A percentile compares a stretch with the other conserved stretches of the same genome.
phyloP scores from a whole-genome alignment of 495 filamentous ascomycete genomes.

The Tuber melanosporum region DNA sequence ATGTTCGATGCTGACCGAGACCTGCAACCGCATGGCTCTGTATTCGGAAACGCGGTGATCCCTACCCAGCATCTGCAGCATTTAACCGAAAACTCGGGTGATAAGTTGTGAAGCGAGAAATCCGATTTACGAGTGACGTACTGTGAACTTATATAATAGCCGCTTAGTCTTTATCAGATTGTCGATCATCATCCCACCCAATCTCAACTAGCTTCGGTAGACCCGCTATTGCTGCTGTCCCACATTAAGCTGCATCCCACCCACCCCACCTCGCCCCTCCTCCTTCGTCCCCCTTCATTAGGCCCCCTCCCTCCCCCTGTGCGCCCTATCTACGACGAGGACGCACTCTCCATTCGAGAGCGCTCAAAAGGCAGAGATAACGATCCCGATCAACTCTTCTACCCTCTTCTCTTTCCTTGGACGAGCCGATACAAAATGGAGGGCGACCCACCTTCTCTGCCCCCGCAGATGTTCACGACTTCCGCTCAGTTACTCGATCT shows the following conservation, averaged over 20 bases:
- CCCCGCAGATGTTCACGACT: slow-evolving; percentile 95
- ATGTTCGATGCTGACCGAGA: neutral
- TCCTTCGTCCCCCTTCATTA: neutral
- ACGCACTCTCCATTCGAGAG: neutral
- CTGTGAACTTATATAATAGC: neutral
- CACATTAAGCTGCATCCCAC: neutral
- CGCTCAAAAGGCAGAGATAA: neutral
- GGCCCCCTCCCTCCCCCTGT: neutral
- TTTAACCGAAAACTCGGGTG: neutral
- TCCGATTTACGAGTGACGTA: neutral
- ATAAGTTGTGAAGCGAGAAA: neutral
- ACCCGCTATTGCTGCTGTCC: neutral
- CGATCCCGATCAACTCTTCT: neutral
- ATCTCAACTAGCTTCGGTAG: neutral
- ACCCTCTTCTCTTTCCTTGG: neutral
- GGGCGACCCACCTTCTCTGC: slow-evolving; percentile 51
- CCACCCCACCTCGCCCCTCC: neutral
- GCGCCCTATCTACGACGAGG: neutral
- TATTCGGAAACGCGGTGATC: neutral
- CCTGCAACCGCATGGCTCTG: neutral
- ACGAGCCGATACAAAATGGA: slow-evolving; percentile 39
- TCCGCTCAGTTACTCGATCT: slow-evolving; percentile 89
- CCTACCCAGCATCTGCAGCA: neutral
- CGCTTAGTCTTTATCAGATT: neutral
- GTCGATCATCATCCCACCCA: neutral